phyloP scores from a whole-genome alignment of 495 filamentous ascomycete species.

The Aspergillus sclerotioniger region DNA sequence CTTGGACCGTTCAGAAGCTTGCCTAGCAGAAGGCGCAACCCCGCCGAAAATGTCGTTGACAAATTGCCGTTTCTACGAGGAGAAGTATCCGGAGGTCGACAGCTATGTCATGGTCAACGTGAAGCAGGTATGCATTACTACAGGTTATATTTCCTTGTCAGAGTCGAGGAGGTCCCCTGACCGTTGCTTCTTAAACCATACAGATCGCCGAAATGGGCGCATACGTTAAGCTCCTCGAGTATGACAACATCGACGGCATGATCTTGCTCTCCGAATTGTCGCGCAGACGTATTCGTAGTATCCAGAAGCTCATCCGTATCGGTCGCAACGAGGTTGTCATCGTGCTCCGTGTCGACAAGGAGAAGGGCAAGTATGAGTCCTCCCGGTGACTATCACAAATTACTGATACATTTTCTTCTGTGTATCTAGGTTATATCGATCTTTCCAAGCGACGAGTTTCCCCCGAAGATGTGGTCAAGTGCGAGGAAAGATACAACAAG shows the following conservation, averaged over 20 bases:
- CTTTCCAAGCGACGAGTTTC: conserved; percentile 96
- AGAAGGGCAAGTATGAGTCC: conserved; percentile 69
- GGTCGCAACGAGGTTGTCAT: conserved; percentile 98
- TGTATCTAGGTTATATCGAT: conserved; percentile 82
- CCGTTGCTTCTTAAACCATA: conserved; percentile 18
- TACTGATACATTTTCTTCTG: conserved; percentile 28
- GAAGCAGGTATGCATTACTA: conserved; percentile 66
- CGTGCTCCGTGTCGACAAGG: conserved; percentile 96
- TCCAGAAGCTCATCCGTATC: conserved; percentile 97
- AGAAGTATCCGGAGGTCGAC: conserved; percentile 97
- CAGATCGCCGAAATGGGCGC: conserved; percentile 99
- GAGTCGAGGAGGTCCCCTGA: conserved; percentile 4
- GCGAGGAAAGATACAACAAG: conserved; percentile 99
- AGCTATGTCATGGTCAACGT: conserved; percentile 99
- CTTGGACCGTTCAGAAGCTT: conserved; percentile 15
- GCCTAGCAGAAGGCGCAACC: conserved; percentile 41
- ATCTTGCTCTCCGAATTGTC: conserved; percentile 96
- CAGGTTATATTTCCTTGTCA: neutral
- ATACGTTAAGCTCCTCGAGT: conserved; percentile 98
- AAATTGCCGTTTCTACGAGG: conserved; percentile 98
- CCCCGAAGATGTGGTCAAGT: conserved; percentile 95
- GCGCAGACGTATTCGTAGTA: conserved; percentile 92
- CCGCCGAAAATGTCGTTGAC: conserved; percentile 85
- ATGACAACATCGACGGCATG: conserved; percentile 99
- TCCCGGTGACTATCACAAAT: neutral